These are phyloP conservation scores for Klebsormidium nitens DNA, from an alignment of 139 green algal genomes.

Conservation along the genomic window DNA sequence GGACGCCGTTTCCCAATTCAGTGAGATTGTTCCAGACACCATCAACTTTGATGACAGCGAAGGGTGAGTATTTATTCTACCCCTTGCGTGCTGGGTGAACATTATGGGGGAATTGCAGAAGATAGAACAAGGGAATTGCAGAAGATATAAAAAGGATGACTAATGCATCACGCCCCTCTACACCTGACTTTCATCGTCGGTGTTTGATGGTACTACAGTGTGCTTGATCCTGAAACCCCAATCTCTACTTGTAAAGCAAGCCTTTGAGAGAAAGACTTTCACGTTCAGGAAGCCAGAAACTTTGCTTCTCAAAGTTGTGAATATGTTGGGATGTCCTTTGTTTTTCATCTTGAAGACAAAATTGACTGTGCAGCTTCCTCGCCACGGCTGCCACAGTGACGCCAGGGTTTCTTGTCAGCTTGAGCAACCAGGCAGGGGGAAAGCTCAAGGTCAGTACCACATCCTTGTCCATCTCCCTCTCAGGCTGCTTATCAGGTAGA, in stretches of 20 bases:
- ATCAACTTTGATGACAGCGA: conserved; percentile 27
- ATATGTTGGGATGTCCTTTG: too few species aligned
- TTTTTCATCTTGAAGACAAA: too few species aligned
- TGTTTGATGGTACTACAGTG: too few species aligned
- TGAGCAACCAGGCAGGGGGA: conserved; percentile 3
- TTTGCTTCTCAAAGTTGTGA: too few species aligned
- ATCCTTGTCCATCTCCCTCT: too few species aligned
- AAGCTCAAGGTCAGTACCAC: conserved; percentile 29
- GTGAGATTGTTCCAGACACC: conserved; percentile 37
- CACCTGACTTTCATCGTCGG: neutral
- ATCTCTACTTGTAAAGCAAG: too few species aligned
- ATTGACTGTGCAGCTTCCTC: conserved; percentile 15
- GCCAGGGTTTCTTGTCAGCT: conserved; percentile 17
- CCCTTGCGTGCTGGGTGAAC: neutral
- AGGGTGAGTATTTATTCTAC: too few species aligned
- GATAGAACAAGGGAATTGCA: neutral
- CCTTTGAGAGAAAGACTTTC: neutral
- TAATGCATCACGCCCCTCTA: neutral
- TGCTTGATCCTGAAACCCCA: too few species aligned
- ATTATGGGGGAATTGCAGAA: neutral
- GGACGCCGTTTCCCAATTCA: conserved; percentile 17
- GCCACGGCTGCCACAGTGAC: conserved; percentile 32
- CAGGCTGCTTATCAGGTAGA: too few species aligned
- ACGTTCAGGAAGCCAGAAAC: too few species aligned
- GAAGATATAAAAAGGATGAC: neutral